Evolutionary conservation across 768 basidiomycete genomes (phyloP).

Genomic region (Mycena galericulata): DNA sequence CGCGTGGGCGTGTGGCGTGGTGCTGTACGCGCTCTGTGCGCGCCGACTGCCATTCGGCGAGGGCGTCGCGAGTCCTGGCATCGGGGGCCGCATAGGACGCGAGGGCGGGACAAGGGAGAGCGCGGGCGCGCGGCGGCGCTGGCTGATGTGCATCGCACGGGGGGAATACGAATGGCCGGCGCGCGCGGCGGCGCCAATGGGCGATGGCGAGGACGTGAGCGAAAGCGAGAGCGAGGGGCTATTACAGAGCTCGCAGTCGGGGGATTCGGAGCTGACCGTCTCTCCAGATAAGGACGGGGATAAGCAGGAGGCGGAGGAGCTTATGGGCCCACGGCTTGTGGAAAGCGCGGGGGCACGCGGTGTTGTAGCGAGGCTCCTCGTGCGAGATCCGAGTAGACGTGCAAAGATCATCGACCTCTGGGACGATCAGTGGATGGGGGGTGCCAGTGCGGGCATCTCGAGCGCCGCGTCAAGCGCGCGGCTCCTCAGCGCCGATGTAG

Average conservation of each 20-base stretch:
- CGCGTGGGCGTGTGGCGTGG: slow-evolving; percentile 92
- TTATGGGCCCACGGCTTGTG: slow-evolving; percentile 52
- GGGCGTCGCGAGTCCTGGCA: slow-evolving; percentile 46
- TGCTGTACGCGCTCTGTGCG: slow-evolving; percentile 81
- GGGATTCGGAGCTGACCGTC: slow-evolving; percentile 16
- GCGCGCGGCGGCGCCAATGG: neutral
- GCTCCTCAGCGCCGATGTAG: slow-evolving; percentile 24
- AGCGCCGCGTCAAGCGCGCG: neutral
- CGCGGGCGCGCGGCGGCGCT: slow-evolving; percentile 58
- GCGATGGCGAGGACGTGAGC: neutral
- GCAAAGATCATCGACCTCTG: slow-evolving; percentile 72
- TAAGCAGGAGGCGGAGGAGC: slow-evolving; percentile 42
- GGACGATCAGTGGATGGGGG: slow-evolving; percentile 65
- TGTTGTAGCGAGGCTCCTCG: slow-evolving; percentile 72
- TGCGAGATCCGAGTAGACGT: slow-evolving; percentile 76
- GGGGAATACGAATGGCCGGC: slow-evolving; percentile 84
- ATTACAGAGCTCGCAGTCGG: neutral
- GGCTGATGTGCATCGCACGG: slow-evolving; percentile 84
- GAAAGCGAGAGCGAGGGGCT: neutral
- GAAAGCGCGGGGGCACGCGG: slow-evolving; percentile 59
- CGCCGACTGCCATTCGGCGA: slow-evolving; percentile 82
- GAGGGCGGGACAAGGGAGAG: slow-evolving; percentile 41
- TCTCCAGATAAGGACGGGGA: slow-evolving; percentile 15
- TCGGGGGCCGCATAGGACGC: slow-evolving; percentile 48
- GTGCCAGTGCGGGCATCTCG: slow-evolving; percentile 6